A percentile compares a stretch with the other conserved stretches of the same genome.
phyloP scores from a whole-genome alignment of 2,329 filamentous ascomycete genomes.

The Ceratocystiopsis brevicomis region DNA sequence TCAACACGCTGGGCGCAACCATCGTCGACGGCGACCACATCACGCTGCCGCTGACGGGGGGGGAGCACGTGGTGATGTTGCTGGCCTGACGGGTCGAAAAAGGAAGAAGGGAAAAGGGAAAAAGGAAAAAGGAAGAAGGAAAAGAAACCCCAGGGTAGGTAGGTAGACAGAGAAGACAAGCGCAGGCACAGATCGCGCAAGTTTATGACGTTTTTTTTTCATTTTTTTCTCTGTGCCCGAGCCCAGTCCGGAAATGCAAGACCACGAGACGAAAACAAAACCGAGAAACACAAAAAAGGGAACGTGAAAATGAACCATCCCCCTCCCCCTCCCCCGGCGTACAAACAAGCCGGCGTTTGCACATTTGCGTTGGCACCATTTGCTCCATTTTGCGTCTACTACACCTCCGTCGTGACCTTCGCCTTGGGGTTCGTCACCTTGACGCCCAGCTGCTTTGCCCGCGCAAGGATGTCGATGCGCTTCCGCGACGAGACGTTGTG shows the following conservation, averaged over 20 bases:
- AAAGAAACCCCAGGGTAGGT: no score
- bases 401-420: conserved; percentile 90
- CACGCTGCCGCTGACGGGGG: conserved; percentile 5
- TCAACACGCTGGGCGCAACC: conserved; percentile 13
- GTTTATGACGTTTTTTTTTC: background rate
- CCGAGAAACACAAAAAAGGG: background rate
- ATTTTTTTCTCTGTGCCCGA: background rate
- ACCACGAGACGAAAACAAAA: background rate
- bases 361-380: no score
- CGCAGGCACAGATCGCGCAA: background rate
- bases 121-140: no score
- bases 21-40: conserved; percentile 10
- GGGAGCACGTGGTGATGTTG: conserved; percentile 1
- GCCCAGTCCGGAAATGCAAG: conserved; percentile 5
- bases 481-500: conserved; percentile 97
- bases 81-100: no score
- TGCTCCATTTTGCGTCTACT: conserved; percentile 17
- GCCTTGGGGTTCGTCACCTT: conserved; percentile 99
- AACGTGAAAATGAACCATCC: background rate
- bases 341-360: no score
- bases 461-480: conserved; percentile 92
- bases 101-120: no score
- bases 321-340: no score
- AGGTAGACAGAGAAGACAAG: no score
- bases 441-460: conserved; percentile 94